A percentile compares a stretch with the other conserved stretches of the same genome.
These are phyloP conservation scores for Senna tora DNA, from an alignment of 306 rosid species.

Conservation along the genomic window DNA sequence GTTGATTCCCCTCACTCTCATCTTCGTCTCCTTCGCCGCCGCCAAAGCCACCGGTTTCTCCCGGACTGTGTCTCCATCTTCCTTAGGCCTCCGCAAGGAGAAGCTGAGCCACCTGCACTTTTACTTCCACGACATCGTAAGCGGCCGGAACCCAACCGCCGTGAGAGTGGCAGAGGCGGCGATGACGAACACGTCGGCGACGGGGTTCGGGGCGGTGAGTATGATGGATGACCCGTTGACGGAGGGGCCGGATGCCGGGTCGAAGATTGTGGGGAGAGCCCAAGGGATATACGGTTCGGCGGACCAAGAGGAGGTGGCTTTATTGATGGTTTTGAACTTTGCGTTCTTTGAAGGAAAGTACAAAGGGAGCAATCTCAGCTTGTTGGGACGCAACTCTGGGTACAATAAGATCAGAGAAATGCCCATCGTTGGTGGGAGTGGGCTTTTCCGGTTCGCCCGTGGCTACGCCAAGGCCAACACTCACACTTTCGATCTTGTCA, in stretches of 20 bases:
- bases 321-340: constrained; percentile 48
- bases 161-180: constrained; percentile 46
- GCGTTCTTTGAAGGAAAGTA: constrained; percentile 46
- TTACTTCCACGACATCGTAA: constrained; percentile 61
- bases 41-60: constrained; percentile 33
- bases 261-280: constrained; percentile 56
- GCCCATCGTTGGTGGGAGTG: constrained; percentile 63
- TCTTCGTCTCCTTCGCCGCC: constrained; percentile 14
- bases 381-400: constrained; percentile 50
- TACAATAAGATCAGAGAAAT: constrained; percentile 43
- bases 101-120: constrained; percentile 66
- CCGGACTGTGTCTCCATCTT: constrained; percentile 23
- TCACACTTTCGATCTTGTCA: constrained; percentile 7
- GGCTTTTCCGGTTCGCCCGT: constrained; percentile 70
- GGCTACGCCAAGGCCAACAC: constrained; percentile 62
- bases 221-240: constrained; percentile 59
- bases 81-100: constrained; percentile 45
- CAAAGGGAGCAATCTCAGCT: constrained; percentile 52
- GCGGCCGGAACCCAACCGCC: constrained; percentile 52
- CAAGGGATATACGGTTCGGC: constrained; percentile 59
- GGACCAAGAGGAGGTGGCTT: constrained; percentile 36
- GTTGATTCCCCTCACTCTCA: not conserved
- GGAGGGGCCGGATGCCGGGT: constrained; percentile 35
- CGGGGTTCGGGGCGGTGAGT: constrained; percentile 41
- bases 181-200: constrained; percentile 41